phyloP scores from a whole-genome alignment of 2,329 filamentous ascomycete genomes.

The Thermoascus crustaceus region DNA sequence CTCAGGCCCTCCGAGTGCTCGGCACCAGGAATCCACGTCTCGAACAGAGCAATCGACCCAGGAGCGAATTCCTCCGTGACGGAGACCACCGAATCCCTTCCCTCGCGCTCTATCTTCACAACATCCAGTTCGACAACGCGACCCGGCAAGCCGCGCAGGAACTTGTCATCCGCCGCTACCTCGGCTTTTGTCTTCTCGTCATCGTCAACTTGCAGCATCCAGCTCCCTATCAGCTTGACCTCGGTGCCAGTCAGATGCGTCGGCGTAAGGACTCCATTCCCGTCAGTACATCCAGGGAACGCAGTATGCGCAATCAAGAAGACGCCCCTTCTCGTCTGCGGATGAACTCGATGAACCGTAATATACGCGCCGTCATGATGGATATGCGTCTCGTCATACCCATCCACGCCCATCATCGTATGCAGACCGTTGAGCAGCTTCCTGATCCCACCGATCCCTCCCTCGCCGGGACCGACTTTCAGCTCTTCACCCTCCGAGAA shows the following conservation, averaged over 20 bases:
- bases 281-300: constrained; percentile 81
- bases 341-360: constrained; percentile 91
- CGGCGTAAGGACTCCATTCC: constrained; percentile 70
- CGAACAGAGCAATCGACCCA: constrained; percentile 88
- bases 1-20: constrained; percentile 80
- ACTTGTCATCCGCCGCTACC: constrained; percentile 59
- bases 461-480: constrained; percentile 58
- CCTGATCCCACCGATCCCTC: constrained; percentile 83
- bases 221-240: constrained; percentile 78
- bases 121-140: constrained; percentile 66
- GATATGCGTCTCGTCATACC: constrained; percentile 90
- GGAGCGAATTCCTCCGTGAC: constrained; percentile 80
- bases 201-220: constrained; percentile 84
- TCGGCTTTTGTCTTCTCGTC: constrained; percentile 59
- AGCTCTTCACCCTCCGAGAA: constrained; percentile 53
- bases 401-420: constrained; percentile 87
- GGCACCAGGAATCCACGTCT: constrained; percentile 87
- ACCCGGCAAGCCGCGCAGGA: constrained; percentile 75
- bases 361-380: constrained; percentile 96
- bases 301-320: constrained; percentile 95
- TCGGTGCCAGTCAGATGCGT: constrained; percentile 77
- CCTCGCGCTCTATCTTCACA: constrained; percentile 62
- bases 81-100: constrained; percentile 67
- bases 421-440: constrained; percentile 93
- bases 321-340: constrained; percentile 83